Base-by-base conservation (phyloP, 306 rosid genomes). In the Styphnolobium japonicum region DNA sequence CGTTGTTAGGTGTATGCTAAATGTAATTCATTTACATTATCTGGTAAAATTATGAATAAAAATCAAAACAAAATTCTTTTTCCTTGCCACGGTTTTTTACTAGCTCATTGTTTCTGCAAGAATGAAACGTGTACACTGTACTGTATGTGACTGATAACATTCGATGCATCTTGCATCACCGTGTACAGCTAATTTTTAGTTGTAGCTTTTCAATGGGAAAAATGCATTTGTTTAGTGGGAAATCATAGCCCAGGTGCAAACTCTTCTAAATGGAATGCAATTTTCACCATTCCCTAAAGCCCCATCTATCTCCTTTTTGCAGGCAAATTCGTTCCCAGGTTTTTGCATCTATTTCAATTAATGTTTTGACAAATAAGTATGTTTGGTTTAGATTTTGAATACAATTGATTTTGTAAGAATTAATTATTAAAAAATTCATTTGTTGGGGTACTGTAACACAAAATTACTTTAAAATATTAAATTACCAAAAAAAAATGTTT, bases 101-200 rank as follows among this genome's bases (percentile, higher is more conserved):
- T 16, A 46, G 11, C 21, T 18, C 23, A 11, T 18, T 53, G 58
- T 48, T 63, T 64, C 36, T 15, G 73, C 63, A 63, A 77, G 49
- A 67, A 77, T 77, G 65, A 64, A 71, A 61, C 25, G 57, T 45
- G 42, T 81, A 65, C 43, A 29, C 12, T 39, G 74, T 11, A 18
- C 42, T 67, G 18, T 16, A 25, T 77, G 74, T 31, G 29, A 29
- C 45, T 23, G 52, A 34, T 69, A 37, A 76, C 58, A 36, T 60
- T 60, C 29, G 61, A 33, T 15, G 85, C 78, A 61, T 82, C 39
- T 51, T 75, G 58, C 34, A 60, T 69, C 74, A 6, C 67, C 51
- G 10, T 46, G 77, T 60, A 67, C 46, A 12, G 37, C 8, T 49
- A 23, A 64, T 49, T 67, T 68, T 2, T 31, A 22, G 37, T 71